Evolutionary conservation across 768 basidiomycete genomes (phyloP), one percentile per base, ranked within the genome.

Genomic region (Sporobolomyces phaffii): DNA sequence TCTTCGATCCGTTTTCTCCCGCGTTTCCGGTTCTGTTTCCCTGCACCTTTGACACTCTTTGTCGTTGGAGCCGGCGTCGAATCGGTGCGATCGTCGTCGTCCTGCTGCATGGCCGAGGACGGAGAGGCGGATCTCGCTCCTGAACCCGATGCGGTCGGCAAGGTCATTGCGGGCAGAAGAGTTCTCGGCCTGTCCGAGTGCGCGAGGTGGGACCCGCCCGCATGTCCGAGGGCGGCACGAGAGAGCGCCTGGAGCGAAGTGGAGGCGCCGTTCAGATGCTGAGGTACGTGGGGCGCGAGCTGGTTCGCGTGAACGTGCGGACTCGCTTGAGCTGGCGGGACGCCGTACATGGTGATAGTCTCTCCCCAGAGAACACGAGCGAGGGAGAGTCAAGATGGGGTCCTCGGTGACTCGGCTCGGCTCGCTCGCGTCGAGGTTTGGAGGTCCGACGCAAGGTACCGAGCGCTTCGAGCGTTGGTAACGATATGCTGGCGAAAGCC

Each of bases 1-100:
- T 59, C 58, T 7, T 59, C 31, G 3, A 59, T 33, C 7, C 58
- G 44, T 33, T 59, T 59, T 33, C 58, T 59, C 15, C 58, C 58
- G n/a, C 58, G 33, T n/a, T 59, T 59, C 18, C 45, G 18, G 14
- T 31, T 11, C 26, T 48, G 31, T 31, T 48, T 59, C 43, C 13
- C 45, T 31, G 5, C 29, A 9, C 29, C 50, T 33, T 36, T 53
- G 7, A 31, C 29, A 22, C 8, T 31, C 48, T 49, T 34, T 13
- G 8, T 33, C 22, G n/a, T n/a, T n/a, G n/a, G n/a, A n/a, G n/a
- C n/a, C n/a, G n/a, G n/a, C n/a, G n/a, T n/a, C n/a, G n/a, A n/a
- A n/a, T n/a, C n/a, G n/a, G n/a, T n/a, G n/a, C n/a, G n/a, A n/a
- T 51, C 50, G 5, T 51, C 36, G 11, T 51, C 50, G 10, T 51